Percentiles rank a stretch among this genome's conserved stretches.
Conservation (phyloP, 306 rosid species). For the Benincasa hispida region DNA sequence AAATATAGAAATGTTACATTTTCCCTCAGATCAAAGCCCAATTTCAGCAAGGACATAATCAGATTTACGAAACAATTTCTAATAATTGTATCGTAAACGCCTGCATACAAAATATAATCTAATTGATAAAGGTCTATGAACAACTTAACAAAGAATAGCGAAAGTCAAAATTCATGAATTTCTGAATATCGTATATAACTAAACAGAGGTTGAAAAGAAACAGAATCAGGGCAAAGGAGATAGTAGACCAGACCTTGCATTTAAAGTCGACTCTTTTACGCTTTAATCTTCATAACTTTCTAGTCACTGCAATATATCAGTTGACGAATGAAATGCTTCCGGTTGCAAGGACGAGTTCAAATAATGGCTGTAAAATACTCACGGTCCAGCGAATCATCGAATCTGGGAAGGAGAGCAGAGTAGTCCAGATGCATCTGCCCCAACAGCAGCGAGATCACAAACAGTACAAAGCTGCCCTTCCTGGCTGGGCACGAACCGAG, state of each 20-base stretch:
- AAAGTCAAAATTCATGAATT: conserved; percentile 9
- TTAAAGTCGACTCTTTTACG: background rate
- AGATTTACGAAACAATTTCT: background rate
- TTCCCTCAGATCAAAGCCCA: background rate
- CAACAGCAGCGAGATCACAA: conserved; percentile 73
- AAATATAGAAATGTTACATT: conserved; percentile 5
- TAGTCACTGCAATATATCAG: background rate
- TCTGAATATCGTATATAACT: conserved; percentile 5
- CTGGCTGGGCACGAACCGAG: conserved; percentile 50
- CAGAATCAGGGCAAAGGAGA: background rate
- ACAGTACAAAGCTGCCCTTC: conserved; percentile 22
- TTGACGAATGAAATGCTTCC: background rate
- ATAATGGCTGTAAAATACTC: background rate
- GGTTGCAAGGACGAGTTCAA: background rate
- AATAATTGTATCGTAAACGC: conserved; percentile 1
- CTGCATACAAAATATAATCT: conserved; percentile 3
- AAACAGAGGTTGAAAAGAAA: conserved; percentile 11
- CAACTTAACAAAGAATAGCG: conserved; percentile 16
- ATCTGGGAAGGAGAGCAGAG: conserved; percentile 73
- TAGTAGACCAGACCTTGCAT: conserved; percentile 1
- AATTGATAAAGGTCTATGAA: conserved; percentile 10
- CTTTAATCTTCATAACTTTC: background rate
- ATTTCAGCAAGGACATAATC: background rate
- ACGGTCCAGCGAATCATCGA: conserved; percentile 26
- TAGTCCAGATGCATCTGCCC: conserved; percentile 89